Base-by-base conservation (phyloP, 2,329 filamentous ascomycete genomes). In the Neofusicoccum laricinum region DNA sequence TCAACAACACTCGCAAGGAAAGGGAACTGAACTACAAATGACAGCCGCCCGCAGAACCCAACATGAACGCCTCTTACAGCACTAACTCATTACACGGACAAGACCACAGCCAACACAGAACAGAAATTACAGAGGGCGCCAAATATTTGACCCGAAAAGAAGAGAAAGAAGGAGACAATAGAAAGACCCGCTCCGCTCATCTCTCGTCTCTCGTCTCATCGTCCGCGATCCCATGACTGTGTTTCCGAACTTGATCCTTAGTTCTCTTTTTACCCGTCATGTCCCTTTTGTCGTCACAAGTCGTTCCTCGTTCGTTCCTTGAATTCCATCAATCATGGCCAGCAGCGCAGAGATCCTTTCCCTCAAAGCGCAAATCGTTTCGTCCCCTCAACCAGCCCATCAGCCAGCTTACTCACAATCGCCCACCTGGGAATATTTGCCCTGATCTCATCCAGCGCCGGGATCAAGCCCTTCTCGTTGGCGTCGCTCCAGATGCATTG, bases 401-500 rank as follows among this genome's bases (percentile, higher is more conserved):
- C 90, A 30, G 82, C 82, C 67, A 86, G 78, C 79, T 97, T 97
- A 3, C 88, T 88, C 32, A 93, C 81, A 10, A 89, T 88, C 6
- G 88, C 87, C 95, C 95, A 99, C 4, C 82, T 80, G 0, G 95
- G 95, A 69, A 88, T 84, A 77, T 88, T 97, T 73, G 88, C 85
- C 69, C 85, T 80, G 55, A 91, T 82, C 77, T 98, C 93, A 69
- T 95, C 90, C 59, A 94, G 85, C 0, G 93, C 93, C 0, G 94
- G 93, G 53, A 98, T 93, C 1, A 83, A 82, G 3, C 86, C 89
- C 2, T 78, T 76, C 40, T 80, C 79, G 71, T 97, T 97, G 49
- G 86, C 88, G 78, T 99, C 95, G 71, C 90, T 92, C 93, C 93
- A 98, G 36, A 91, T 81, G 77, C 95, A 98, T 15, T 89, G 83